Evolutionary conservation across 139 green algal genomes (phyloP).

Genomic region (Chlorella sp.): DNA sequence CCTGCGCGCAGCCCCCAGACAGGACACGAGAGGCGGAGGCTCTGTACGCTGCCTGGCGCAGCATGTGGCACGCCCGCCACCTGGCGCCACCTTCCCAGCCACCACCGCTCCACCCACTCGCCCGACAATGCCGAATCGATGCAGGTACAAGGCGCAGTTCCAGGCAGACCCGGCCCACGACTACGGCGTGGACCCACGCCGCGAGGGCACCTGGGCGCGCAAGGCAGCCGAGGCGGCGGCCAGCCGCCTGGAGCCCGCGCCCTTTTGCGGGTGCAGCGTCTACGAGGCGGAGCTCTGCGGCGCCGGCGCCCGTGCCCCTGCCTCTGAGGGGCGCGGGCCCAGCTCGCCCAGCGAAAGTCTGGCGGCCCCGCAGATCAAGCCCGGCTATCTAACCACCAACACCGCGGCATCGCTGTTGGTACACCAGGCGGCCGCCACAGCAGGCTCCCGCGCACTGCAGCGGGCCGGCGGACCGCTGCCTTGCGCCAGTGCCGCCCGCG

Average conservation of each 20-base stretch:
- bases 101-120: too few relatives aligned
- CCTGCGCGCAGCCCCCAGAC: too few relatives aligned
- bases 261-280: not conserved
- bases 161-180: not conserved
- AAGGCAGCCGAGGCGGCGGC: not conserved
- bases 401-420: not conserved
- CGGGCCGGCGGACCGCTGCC: too few relatives aligned
- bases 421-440: not conserved
- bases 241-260: not conserved
- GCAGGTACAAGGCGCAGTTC: too few relatives aligned
- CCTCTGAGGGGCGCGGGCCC: not conserved
- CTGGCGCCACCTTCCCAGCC: too few relatives aligned
- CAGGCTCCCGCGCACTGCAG: too few relatives aligned
- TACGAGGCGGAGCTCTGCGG: not conserved
- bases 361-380: too few relatives aligned
- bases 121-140: too few relatives aligned
- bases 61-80: too few relatives aligned
- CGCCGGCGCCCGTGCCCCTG: not conserved
- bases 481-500: not conserved
- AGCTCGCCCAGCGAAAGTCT: too few relatives aligned
- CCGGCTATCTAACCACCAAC: not conserved
- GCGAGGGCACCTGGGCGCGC: not conserved
- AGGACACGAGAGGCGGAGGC: too few relatives aligned
- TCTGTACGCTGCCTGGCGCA: too few relatives aligned
- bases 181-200: not conserved